Conservation (phyloP, 2,329 filamentous ascomycete species). For the Arthrobotrys pseudoclavata region DNA sequence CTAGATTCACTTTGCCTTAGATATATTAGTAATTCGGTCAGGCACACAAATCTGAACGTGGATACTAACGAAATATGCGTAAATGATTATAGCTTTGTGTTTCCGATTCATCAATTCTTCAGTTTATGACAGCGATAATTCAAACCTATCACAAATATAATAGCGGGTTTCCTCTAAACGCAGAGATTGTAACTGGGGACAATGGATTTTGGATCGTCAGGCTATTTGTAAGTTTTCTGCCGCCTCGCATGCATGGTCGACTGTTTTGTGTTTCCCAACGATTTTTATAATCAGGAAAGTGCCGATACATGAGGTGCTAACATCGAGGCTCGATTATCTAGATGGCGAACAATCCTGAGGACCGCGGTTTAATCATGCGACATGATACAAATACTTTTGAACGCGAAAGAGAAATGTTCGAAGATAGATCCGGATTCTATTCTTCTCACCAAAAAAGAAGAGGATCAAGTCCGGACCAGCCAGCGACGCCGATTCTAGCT, state of each 20-base stretch:
- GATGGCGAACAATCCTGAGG: constrained; percentile 56
- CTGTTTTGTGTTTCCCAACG: constrained; percentile 10
- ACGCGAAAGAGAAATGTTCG: constrained; percentile 53
- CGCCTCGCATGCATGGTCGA: background rate
- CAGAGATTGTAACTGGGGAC: constrained; percentile 44
- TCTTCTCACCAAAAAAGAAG: constrained; percentile 23
- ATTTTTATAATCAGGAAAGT: background rate
- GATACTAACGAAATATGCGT: background rate
- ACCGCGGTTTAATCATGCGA: constrained; percentile 55
- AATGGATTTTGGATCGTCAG: constrained; percentile 59
- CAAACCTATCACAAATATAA: constrained; percentile 57
- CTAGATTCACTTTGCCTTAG: background rate
- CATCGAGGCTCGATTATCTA: constrained; percentile 2
- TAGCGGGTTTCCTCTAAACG: constrained; percentile 47
- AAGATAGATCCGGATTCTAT: constrained; percentile 57
- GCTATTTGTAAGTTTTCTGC: constrained; percentile 49
- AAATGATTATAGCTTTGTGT: constrained; percentile 47
- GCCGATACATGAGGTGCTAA: background rate
- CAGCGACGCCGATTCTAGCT: constrained; percentile 41
- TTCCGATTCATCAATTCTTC: constrained; percentile 46
- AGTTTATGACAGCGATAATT: constrained; percentile 58
- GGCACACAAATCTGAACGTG: background rate
- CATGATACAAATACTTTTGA: constrained; percentile 58
- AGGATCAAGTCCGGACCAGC: constrained; percentile 39
- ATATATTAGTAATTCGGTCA: background rate